Evolutionary conservation across 2,329 filamentous ascomycete species (phyloP), one percentile per base, ranked within the genome.

Genomic region (Tothia fuscella): DNA sequence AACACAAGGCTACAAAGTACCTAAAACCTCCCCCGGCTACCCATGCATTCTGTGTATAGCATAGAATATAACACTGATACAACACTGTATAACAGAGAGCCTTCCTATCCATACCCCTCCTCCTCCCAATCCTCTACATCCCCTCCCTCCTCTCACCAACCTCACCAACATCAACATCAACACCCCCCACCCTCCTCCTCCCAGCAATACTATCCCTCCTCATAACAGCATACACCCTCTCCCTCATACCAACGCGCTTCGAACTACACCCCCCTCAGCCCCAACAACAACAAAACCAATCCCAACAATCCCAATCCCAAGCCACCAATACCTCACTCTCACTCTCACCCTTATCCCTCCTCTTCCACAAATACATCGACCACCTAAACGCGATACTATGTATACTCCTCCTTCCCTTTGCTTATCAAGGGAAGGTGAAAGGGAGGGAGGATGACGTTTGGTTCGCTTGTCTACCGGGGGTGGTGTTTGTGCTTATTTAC

Each of bases 161-260:
- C 7, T 46, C 64, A 13, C 54, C 75, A 5, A 56, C 71, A 42
- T 26, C 60, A n/a, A 41, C 52, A 1, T 56, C 58, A 42, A 61
- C 51, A 9, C 47, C 64, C 13, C 55, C 75, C 5, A 56, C 72
- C 32, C 62, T 70, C 25, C 48, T 82, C 4, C 66, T 84, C 3
- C n/a, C n/a, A n/a, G 67, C 70, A 33, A 63, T 83, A n/a, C 70
- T 74, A 0, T 81, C 75, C 19, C 68, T 87, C 14, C 62, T 68
- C 14, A 71, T 70, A 3, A 82, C 77, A 3, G 69, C 72, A 0
- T 84, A 74, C 55, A 67, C 78, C 1, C 63, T 85, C 1, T 66
- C 70, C 49, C 62, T 57, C 28, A 66, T 80, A 6, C 72, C 73
- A 0, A 66, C 76, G 0, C 64, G 67, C 0, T n/a, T n/a, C n/a